phyloP scores from a whole-genome alignment of 1,284 basidiomycete species.

The Cryptococcus sp. region DNA sequence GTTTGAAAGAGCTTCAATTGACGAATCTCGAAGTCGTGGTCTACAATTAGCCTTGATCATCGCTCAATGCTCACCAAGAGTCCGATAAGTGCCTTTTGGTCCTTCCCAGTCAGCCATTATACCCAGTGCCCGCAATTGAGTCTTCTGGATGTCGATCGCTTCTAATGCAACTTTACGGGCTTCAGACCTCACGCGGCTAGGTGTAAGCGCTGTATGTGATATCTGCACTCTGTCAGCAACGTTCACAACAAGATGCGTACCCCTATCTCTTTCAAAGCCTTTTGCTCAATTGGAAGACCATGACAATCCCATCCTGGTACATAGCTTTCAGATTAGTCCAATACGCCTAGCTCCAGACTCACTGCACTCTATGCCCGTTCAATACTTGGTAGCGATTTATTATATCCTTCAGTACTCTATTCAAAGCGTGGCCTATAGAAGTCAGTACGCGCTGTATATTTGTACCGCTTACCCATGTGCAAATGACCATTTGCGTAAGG shows the following conservation, averaged over 20 bases:
- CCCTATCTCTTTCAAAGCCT: constrained; percentile 75
- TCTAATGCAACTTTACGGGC: constrained; percentile 74
- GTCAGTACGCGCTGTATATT: not conserved
- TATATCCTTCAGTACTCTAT: constrained; percentile 96
- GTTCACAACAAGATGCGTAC: constrained; percentile 53
- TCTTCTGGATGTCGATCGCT: constrained; percentile 75
- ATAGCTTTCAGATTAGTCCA: constrained; percentile 62
- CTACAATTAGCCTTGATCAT: constrained; percentile 53
- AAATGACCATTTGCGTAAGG: constrained; percentile 96
- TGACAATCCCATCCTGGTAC: constrained; percentile 98
- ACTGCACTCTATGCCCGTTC: constrained; percentile 80
- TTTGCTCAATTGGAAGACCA: constrained; percentile 94
- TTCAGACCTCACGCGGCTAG: constrained; percentile 68
- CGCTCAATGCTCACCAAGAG: constrained; percentile 64
- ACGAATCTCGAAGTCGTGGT: constrained; percentile 82
- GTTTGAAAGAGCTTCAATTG: constrained; percentile 83
- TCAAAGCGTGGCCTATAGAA: constrained; percentile 82
- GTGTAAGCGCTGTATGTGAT: constrained; percentile 59
- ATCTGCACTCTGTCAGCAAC: constrained; percentile 23
- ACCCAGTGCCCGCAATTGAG: constrained; percentile 78
- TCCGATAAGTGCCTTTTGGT: constrained; percentile 75
- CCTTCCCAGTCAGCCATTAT: constrained; percentile 91
- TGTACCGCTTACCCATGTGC: constrained; percentile 76
- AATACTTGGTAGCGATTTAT: constrained; percentile 87
- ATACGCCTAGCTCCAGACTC: constrained; percentile 39